Evolutionary conservation across 495 filamentous ascomycete species (phyloP), one percentile per base, ranked within the genome.

Genomic region (Penicillium pancosmium): DNA sequence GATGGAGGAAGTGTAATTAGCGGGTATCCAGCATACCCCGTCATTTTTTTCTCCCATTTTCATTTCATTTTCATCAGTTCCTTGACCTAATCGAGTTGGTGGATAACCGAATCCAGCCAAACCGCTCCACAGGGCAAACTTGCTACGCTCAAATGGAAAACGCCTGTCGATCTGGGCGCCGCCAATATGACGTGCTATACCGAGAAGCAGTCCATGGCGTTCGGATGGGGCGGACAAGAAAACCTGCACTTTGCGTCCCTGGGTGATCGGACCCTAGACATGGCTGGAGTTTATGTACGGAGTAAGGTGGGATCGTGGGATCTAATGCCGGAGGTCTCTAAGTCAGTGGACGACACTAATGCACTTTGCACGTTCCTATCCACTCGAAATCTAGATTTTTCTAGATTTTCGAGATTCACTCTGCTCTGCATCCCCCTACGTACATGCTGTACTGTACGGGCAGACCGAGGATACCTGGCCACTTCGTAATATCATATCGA

Each of bases 121-220:
- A 31, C n/a, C n/a, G 25, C 52, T 47, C 61, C 51, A 59, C 27
- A 31, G 27, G 27, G 27, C 52, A 51, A 31, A 44, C 23, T 35
- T 23, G 25, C 52, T 41, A n/a, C 12, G 43, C 34, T 18, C 15
- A 19, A 52, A 36, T 18, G 21, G 31, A 50, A 58, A 60, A 63
- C 57, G 19, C 18, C 36, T 51, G 57, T 61, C 56, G 60, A 66
- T 60, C 50, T 41, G 58, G 52, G 34, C 51, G 11, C 35, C n/a
- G 18, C 23, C 16, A 35, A 23, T 18, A 48, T 48, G 46, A 48
- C 46, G 46, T 48, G 46, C 18, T 31, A 27, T 23, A 31, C 19
- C n/a, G 41, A 16, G 15, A 16, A 10, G 8, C n/a, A 13, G 36
- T 12, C 36, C 11, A 23, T 48, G 46, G 46, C 21, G 46, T 27